Base-by-base conservation (phyloP, 1,284 basidiomycete species). In the Pisolithus thermaeus region DNA sequence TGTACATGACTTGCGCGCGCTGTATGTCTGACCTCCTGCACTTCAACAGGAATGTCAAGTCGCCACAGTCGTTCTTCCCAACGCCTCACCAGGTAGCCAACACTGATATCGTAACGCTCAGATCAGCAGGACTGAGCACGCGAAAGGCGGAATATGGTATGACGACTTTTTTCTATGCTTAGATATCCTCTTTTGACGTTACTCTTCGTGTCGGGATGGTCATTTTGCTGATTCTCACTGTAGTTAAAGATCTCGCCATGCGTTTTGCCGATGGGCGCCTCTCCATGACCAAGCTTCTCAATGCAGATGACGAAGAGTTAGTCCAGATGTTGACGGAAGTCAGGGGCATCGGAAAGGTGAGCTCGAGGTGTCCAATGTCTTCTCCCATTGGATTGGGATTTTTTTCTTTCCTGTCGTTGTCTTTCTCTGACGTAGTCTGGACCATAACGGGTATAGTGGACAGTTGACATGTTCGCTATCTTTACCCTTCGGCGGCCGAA, bases 391-490 rank as follows among this genome's bases (percentile, higher is more conserved):
- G 32, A 12, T 14, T 35, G 32, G 32, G 40, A n/a, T 18, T 36
- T 18, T 20, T 20, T 27, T 32, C 20, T 45, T 14, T 35, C 30
- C 23, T 28, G 14, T 11, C n/a, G 37, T 8, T 40, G 70, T 7
- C 44, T 6, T 43, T 43, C 16, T 35, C 32, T 35, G 32, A 35
- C 32, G 32, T 6, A 6, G 12, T 14, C 32, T 2, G 32, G 14
- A 14, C 12, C 0, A 14, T 14, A 12, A 18, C 35, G 40, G 11
- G 27, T 4, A 9, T 30, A 51, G 50, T 51, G 70, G 67, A 70
- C 67, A 75, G 87, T 92, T 14, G 83, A 92, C 63, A 93, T 94
- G 92, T 94, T 94, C 63, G 80, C 89, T 11, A 90, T 95, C 53
- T 94, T 94, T 69, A 87, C 89, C 1, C 74, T 92, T 22, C 78